A percentile compares a stretch with the other conserved stretches of the same genome.
Evolutionary conservation across 2,329 filamentous ascomycete genomes (phyloP).

Genomic region (Fusarium sp.): DNA sequence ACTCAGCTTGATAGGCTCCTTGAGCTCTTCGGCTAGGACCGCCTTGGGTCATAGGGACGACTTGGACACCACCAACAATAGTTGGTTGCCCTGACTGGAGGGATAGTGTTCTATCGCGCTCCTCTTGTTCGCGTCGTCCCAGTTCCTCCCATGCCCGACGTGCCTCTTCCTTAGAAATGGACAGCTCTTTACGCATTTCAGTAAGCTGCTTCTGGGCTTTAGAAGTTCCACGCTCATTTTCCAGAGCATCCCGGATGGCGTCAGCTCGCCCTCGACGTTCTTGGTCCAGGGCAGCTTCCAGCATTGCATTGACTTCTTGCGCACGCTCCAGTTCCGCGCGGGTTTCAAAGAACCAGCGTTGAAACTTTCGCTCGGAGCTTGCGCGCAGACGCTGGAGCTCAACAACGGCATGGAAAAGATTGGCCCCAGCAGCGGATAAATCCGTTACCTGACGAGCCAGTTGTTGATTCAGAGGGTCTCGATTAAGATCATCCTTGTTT

Average conservation of each 20-base stretch:
- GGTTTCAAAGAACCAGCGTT: slow-evolving; percentile 98
- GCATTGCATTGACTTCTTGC: slow-evolving; percentile 83
- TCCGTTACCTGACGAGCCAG: slow-evolving; percentile 95
- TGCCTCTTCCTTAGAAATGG: slow-evolving; percentile 96
- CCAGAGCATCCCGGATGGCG: slow-evolving; percentile 74
- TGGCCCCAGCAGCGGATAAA: slow-evolving; percentile 95
- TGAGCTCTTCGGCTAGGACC: slow-evolving; percentile 64
- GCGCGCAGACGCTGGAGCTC: slow-evolving; percentile 93
- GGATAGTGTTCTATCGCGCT: slow-evolving; percentile 87
- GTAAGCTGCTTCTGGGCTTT: slow-evolving; percentile 83
- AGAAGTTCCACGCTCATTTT: slow-evolving; percentile 77
- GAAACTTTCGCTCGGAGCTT: slow-evolving; percentile 96
- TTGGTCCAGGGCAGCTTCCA: slow-evolving; percentile 80
- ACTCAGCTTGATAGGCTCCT: slow-evolving; percentile 49
- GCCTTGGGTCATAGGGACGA: slow-evolving; percentile 89
- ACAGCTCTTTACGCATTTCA: slow-evolving; percentile 92
- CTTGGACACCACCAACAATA: slow-evolving; percentile 91
- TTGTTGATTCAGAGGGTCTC: slow-evolving; percentile 86
- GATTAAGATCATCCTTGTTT: slow-evolving; percentile 86
- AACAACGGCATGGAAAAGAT: slow-evolving; percentile 96
- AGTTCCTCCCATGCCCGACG: slow-evolving; percentile 97
- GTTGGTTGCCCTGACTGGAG: slow-evolving; percentile 89
- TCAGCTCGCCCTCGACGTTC: slow-evolving; percentile 79
- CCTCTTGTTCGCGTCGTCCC: slow-evolving; percentile 91
- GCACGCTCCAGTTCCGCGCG: slow-evolving; percentile 87